Evolutionary conservation across 2,329 filamentous ascomycete genomes (phyloP), one percentile per base, ranked within the genome.

Genomic region (Metarhizium anisopliae): DNA sequence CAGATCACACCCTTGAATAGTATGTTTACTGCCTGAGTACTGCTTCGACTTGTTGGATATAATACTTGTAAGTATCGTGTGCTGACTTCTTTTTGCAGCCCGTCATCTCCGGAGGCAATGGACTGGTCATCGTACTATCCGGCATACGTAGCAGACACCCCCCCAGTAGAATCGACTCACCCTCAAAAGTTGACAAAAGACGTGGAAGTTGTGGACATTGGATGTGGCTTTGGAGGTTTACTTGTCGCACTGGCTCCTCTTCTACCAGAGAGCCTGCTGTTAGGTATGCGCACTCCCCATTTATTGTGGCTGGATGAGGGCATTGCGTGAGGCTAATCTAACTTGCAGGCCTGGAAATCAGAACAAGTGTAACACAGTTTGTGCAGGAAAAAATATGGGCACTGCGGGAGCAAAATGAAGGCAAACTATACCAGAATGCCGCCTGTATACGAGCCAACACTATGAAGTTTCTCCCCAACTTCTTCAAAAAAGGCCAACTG

Each of bases 401-500:
- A 4, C 78, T 97, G 18, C 85, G 94, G 4, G 74, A 77, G 13
- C 85, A 92, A 66, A 80, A 82, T 60, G 66, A 74, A 6, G 74
- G 75, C 6, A 70, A 73, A 52, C 71, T 75, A 50, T 97, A 90
- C 70, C 87, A 95, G 67, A 99, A 99, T 70, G 86, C 93, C 54
- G 85, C 88, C 38, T 95, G 90, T 67, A 77, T 99, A 51, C 86
- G 94, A 59, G 89, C 90, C 61, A 99, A 99, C 75, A 90, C 90
- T 5, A 99, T 99, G 94, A 99, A 99, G 70, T 99, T 97, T 72
- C 77, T 99, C n/a, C 93, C 95, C 59, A 97, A 99, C 68, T 96
- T 96, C 78, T 97, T 99, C 77, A 76, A 74, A 55, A 88, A 86
- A 65, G 78, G 74, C 14, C 92, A 96, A 68, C 82, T 99, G 14